Evolutionary conservation across 2,329 filamentous ascomycete genomes (phyloP), one percentile per base, ranked within the genome.

Genomic region (Aspergillus sp.): DNA sequence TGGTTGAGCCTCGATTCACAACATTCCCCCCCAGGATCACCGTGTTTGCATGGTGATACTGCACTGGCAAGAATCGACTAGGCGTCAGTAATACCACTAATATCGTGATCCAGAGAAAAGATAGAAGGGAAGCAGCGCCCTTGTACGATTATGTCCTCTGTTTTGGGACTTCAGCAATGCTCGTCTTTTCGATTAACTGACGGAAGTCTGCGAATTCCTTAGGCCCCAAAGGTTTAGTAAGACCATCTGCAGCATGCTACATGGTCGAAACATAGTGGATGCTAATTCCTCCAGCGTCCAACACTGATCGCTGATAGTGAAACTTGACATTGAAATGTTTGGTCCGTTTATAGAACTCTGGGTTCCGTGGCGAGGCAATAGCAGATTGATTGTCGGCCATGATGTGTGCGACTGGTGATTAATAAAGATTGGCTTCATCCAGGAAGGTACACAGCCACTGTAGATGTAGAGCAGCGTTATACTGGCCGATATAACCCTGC

Each of bases 401-500:
- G n/a, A n/a, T 34, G 25, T 46, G 23, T 34, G 44, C 34, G 4
- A 45, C 42, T 19, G 21, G 42, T 29, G 20, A 45, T 16, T 13
- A 13, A 25, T 45, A 45, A 25, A 45, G 42, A 45, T 29, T 29
- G 7, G 19, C 29, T 45, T 45, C 16, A 45, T 29, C 21, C 21
- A 45, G 44, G 3, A 34, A 46, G 44, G 44, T 46, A n/a, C 44
- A 25, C 3, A 58, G 54, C 54, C 49, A 56, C 14, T 53, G 45
- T 3, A 56, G 47, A 47, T 56, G 44, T n/a, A n/a, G n/a, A n/a
- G n/a, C n/a, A n/a, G n/a, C n/a, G n/a, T n/a, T n/a, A n/a, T n/a
- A n/a, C n/a, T 14, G 54, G 53, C n/a, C n/a, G n/a, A n/a, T n/a
- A n/a, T n/a, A n/a, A n/a, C n/a, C n/a, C n/a, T n/a, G n/a, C n/a